phyloP scores from a whole-genome alignment of 2,329 filamentous ascomycete species.

The Ceratocystis lukuohia region DNA sequence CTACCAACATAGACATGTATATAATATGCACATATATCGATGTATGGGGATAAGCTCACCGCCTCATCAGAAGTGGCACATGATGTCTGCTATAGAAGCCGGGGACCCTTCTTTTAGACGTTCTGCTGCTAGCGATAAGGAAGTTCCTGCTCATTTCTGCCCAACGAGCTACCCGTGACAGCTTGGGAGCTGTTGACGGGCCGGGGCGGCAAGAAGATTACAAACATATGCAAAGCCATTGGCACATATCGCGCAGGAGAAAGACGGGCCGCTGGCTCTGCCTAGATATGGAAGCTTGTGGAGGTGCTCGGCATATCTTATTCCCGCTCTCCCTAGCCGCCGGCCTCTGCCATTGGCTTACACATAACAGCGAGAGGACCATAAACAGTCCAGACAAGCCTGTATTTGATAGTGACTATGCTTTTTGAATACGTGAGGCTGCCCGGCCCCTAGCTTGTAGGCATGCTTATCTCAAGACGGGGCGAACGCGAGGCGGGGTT shows the following conservation, averaged over 20 bases:
- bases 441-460: neutral
- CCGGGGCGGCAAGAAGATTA: neutral
- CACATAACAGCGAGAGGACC: neutral
- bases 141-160: neutral
- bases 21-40: neutral
- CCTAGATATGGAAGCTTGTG: neutral
- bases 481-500: slow-evolving; percentile 1
- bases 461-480: neutral
- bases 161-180: neutral
- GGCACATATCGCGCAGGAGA: neutral
- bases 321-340: neutral
- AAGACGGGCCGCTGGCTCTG: neutral
- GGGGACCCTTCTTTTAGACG: neutral
- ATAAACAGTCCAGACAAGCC: neutral
- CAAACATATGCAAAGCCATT: neutral
- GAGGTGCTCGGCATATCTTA: neutral
- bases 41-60: neutral
- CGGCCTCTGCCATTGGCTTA: neutral
- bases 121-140: neutral
- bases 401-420: neutral
- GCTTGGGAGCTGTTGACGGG: neutral
- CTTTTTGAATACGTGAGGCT: neutral
- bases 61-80: neutral
- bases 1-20: too few species aligned
- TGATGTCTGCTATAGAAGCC: neutral